Evolutionary conservation across 2,329 filamentous ascomycete species (phyloP), one percentile per base, ranked within the genome.

Genomic region (Fusarium incarnatum): DNA sequence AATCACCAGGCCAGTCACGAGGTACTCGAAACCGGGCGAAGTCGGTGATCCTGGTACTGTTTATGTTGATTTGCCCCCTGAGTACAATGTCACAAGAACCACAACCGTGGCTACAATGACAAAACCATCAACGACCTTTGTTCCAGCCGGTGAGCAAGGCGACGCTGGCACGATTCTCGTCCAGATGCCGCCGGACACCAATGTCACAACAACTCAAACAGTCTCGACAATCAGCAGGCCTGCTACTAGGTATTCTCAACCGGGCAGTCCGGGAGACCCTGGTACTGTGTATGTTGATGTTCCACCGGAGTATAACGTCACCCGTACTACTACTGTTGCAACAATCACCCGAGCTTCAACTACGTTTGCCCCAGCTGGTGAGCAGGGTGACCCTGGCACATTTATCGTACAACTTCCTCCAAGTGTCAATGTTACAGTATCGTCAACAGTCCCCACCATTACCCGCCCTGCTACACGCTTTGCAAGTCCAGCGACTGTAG

Each of bases 291-390:
- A 45, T 1, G 41, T 67, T 15, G 61, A 67, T 20, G 41, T 66
- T 6, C 64, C 64, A 25, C 61, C 61, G 6, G 41, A 66, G 7
- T 65, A 66, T 5, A 67, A 67, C 25, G 62, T 67, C 3, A 67
- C 64, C 3, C 13, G 34, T 4, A 67, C 64, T 3, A 34, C 55
- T 3, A 60, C 53, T 7, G 12, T 69, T 8, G 52, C 48, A 27
- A 55, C 66, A 3, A 60, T 64, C 9, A 65, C 50, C 4, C 45
- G 49, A 22, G 40, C 48, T 8, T 56, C 47, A n/a, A 69, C 65
- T 1, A 66, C 65, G 4, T 69, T 57, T 32, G 44, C 50, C 9
- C 42, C 55, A 12, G 60, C 66, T 8, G 60, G 22, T 2, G 44
- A 45, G 1, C 60, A 46, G 28, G 67, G 65, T 3, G 67, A 69